phyloP scores from a whole-genome alignment of 2,329 filamentous ascomycete species.

The Spiromastix sp. region DNA sequence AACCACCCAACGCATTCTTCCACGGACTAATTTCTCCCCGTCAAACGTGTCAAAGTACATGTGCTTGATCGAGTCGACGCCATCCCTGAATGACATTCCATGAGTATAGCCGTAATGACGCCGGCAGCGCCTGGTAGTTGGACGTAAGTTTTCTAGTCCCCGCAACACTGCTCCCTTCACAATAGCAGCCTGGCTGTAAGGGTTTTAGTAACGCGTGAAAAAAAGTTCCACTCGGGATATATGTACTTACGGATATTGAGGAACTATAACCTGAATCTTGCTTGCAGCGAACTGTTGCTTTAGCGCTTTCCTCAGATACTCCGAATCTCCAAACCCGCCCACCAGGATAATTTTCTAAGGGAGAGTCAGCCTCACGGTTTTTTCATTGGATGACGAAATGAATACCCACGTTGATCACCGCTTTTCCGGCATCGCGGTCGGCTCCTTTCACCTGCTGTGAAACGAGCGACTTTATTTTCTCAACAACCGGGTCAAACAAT shows the following conservation, averaged over 20 bases:
- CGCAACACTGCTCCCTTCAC: slow-evolving; percentile 7
- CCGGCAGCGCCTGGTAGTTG: slow-evolving; percentile 5
- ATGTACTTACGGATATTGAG: slow-evolving; percentile 4
- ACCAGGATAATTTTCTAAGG: slow-evolving; percentile 11
- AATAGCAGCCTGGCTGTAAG: slow-evolving; percentile 6
- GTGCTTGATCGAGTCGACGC: slow-evolving; percentile 4
- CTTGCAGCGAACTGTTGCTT: background rate
- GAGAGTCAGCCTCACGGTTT: background rate
- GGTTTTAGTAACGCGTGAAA: background rate
- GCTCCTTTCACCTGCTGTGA: slow-evolving; percentile 7
- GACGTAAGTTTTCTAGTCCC: slow-evolving; percentile 5
- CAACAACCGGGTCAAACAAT: slow-evolving; percentile 9
- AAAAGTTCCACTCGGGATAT: too few species aligned
- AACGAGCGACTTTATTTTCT: slow-evolving; percentile 6
- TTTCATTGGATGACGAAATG: background rate
- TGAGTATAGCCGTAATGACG: slow-evolving; percentile 6
- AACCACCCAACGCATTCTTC: slow-evolving; percentile 7
- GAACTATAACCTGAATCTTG: slow-evolving; percentile 1
- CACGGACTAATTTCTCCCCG: background rate
- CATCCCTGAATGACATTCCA: slow-evolving; percentile 2
- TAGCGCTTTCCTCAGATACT: slow-evolving; percentile 9
- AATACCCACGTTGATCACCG: slow-evolving; percentile 7
- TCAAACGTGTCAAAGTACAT: background rate
- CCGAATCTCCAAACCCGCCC: slow-evolving; percentile 11
- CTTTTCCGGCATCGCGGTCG: slow-evolving; percentile 6